Conservation (phyloP, 495 filamentous ascomycete genomes). For the Penicillium pancosmium region DNA sequence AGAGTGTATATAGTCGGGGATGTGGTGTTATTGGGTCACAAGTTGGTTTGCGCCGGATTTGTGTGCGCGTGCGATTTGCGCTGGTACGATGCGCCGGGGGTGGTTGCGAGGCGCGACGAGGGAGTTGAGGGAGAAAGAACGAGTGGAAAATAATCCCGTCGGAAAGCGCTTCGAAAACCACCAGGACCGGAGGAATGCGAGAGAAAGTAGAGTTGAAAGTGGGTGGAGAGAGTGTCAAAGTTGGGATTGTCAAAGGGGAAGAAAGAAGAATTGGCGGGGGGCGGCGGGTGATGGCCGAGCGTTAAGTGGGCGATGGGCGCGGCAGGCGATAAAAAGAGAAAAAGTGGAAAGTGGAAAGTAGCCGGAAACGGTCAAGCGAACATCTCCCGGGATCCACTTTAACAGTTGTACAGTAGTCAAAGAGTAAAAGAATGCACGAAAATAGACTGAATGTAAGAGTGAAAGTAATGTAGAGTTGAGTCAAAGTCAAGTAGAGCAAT, state of each 20-base stretch:
- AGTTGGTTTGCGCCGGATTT: constrained; percentile 17
- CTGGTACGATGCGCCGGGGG: constrained; percentile 41
- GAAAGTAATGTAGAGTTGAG: neutral
- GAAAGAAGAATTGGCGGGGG: constrained; percentile 27
- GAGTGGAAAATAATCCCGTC: constrained; percentile 14
- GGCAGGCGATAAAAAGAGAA: no score
- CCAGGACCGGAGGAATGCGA: constrained; percentile 36
- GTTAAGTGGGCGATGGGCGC: constrained; percentile 14
- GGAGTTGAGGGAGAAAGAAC: constrained; percentile 24
- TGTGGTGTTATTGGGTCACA: constrained; percentile 9
- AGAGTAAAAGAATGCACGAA: neutral
- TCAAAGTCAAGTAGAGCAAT: neutral
- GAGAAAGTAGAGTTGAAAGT: neutral
- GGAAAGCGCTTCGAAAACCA: constrained; percentile 35
- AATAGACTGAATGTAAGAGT: neutral
- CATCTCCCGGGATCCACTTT: constrained; percentile 25
- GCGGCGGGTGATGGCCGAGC: constrained; percentile 1
- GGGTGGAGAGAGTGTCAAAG: neutral
- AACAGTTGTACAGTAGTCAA: neutral
- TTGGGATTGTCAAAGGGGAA: constrained; percentile 1
- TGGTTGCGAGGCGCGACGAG: constrained; percentile 30
- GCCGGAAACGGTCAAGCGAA: constrained; percentile 38
- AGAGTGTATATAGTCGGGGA: constrained; percentile 8
- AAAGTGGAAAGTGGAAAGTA: constrained; percentile 31
- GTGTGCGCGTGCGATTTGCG: constrained; percentile 30